Base-by-base conservation (phyloP, 1,284 basidiomycete species). In the Puccinia novopanici region DNA sequence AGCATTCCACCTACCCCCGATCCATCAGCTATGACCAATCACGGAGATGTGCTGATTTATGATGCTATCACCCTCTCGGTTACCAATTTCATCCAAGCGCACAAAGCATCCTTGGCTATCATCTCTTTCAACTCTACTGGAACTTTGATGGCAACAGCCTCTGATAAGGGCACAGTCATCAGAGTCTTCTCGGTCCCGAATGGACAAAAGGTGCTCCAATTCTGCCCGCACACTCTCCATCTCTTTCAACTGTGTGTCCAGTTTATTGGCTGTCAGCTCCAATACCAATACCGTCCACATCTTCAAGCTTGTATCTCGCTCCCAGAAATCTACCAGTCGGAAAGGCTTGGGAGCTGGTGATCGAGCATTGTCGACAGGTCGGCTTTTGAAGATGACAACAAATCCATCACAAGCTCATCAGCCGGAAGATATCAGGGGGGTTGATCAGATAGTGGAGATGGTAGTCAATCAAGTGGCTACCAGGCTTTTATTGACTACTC, bases 281-380 rank as follows among this genome's bases (percentile, higher is more conserved):
- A 96, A 95, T 82, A 93, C 95, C 82, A 95, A 95, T 83, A 99
- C 96, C 10, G 95, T 99, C 50, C 97, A 99, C 86, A 92, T 99
- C 73, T 99, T 98, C 88, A 94, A 93, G 85, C 88, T 99, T 5
- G 57, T 52, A 61, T 59, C 71, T 68, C 74, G 55, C 59, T 76
- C 2, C 59, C 79, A 37, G 24, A 82, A 48, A 63, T 61, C 76
- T 10, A 63, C 72, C 37, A 57, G 54, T 48, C 73, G 75, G 37
- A 79, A 72, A 45, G 52, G 61, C 52, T 42, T 73, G 15, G 67
- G 68, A 2, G 34, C 67, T 12, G 54, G 63, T n/a, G 55, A 57
- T 52, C 45, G 68, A 57, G 37, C 78, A 27, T 24, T 80, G n/a
- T 78, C 75, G 24, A 78, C 65, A 15, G 82, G 59, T 55, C 42